Conservation (phyloP, 192 early-diverging fungal species). For the Oehlia diaphana region DNA sequence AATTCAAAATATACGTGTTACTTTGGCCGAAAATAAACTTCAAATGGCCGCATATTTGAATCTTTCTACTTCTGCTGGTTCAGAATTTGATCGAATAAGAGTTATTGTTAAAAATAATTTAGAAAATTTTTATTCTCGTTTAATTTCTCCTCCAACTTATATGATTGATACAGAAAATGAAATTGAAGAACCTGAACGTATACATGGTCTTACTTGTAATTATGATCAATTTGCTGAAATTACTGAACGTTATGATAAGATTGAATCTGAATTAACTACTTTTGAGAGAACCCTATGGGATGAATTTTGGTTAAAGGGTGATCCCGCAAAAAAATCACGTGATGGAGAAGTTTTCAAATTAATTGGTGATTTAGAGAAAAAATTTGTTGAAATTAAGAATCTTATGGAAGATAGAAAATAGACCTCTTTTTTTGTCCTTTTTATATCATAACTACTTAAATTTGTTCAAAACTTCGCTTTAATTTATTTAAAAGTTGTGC, state of each 20-base stretch:
- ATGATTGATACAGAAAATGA: constrained; percentile 12
- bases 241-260: constrained; percentile 17
- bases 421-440: no score
- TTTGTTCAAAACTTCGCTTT: no score
- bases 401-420: constrained; percentile 15
- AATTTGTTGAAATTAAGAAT: constrained; percentile 1
- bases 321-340: constrained; percentile 3
- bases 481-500: no score
- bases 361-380: constrained; percentile 8
- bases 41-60: constrained; percentile 31
- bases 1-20: constrained; percentile 23
- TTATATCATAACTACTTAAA: no score
- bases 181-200: constrained; percentile 27
- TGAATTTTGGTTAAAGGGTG: constrained; percentile 28
- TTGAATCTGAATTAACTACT: constrained; percentile 22
- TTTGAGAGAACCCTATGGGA: constrained; percentile 25
- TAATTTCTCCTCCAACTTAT: constrained; percentile 14
- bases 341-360: constrained; percentile 8
- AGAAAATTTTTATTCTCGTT: neutral
- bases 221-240: constrained; percentile 28
- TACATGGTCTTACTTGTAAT: constrained; percentile 28
- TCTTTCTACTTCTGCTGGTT: constrained; percentile 23
- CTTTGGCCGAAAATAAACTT: constrained; percentile 23
- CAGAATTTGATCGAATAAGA: constrained; percentile 31
- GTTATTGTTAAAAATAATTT: neutral